Base-by-base conservation (phyloP, 228 moss, liverwort and hornwort species). In the Sphagnum fallax region DNA sequence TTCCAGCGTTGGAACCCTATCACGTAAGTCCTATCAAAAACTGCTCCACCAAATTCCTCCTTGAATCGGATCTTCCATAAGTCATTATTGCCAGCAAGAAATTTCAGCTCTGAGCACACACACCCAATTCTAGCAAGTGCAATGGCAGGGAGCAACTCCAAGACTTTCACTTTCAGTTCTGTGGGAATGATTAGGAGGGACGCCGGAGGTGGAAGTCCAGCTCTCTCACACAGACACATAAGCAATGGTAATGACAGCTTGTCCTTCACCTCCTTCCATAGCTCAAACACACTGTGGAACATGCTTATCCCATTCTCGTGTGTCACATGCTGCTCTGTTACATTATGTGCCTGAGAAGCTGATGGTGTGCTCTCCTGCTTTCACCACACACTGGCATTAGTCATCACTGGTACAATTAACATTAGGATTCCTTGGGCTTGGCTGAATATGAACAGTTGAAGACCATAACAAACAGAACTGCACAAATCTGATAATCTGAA, bases 261-360 rank as follows among this genome's bases (percentile, higher is more conserved):
- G 75, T 98, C 97, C 75, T 98, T 98, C 65, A 89, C 97, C 70
- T 93, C 88, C 77, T 93, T 88, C 97, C 97, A 98, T 4, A 93
- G 81, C 75, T 89, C 91, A 73, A 90, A 98, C 52, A 93, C 78
- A 70, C 90, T 73, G 61, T 78, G 77, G 64, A 88, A 90, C 51
- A 89, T 75, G 50, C 75, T 77, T 51, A 65, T 67, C 52, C 80
- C 78, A 63, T 65, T 72, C 8, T 78, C 79, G 48, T 67, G 51
- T 52, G 70, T 68, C 12, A 64, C 0, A 6, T 63, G 51, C 63
- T 65, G 70, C 65, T 71, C 83, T 5, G 73, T 63, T 32, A 32
- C 13, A 64, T 67, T 52, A 49, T 67, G 55, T 5, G 65, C 11
- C 60, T 74, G 75, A 57, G 52, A 75, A 67, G 79, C 83, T 78